Percentiles rank a stretch among this genome's conserved stretches.
Evolutionary conservation across 2,329 filamentous ascomycete genomes (phyloP).

Genomic region (Neopestalotiopsis sp.): DNA sequence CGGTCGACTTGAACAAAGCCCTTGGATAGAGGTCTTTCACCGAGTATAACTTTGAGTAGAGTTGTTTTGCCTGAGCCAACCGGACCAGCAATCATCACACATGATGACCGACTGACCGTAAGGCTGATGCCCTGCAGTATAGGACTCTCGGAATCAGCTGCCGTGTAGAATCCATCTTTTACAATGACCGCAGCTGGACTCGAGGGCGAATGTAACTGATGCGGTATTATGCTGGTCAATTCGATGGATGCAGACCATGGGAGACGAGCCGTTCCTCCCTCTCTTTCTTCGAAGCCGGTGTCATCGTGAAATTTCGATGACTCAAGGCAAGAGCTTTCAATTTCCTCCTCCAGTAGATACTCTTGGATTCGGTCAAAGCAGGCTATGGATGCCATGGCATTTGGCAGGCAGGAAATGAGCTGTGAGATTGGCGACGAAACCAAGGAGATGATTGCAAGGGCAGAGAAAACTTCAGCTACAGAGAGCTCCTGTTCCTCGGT

Average conservation of each 20-base stretch:
- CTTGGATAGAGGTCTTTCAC: slow-evolving; percentile 20
- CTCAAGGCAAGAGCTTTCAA: not conserved
- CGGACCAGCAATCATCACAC: slow-evolving; percentile 2
- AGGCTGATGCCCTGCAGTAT: slow-evolving; percentile 8
- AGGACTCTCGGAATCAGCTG: not conserved
- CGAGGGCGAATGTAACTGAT: no score
- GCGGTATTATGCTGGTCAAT: no score
- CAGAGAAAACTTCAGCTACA: slow-evolving; percentile 44
- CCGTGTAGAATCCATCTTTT: not conserved
- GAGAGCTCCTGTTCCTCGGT: slow-evolving; percentile 36
- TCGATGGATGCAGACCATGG: no score
- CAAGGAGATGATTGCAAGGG: slow-evolving; percentile 29
- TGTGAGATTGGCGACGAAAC: slow-evolving; percentile 16
- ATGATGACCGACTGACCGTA: not conserved
- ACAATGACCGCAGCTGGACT: no score
- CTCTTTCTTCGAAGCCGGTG: no score
- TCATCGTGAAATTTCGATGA: not conserved
- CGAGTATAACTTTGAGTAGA: slow-evolving; percentile 23
- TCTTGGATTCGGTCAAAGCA: slow-evolving; percentile 18
- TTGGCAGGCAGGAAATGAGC: slow-evolving; percentile 4
- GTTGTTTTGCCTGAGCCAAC: slow-evolving; percentile 14
- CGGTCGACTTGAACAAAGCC: slow-evolving; percentile 60
- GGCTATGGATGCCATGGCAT: not conserved
- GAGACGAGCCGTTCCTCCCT: no score
- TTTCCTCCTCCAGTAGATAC: not conserved